These are phyloP conservation scores for Hansenula sp. DNA, from an alignment of 1,139 yeast species.

Conservation along the genomic window DNA sequence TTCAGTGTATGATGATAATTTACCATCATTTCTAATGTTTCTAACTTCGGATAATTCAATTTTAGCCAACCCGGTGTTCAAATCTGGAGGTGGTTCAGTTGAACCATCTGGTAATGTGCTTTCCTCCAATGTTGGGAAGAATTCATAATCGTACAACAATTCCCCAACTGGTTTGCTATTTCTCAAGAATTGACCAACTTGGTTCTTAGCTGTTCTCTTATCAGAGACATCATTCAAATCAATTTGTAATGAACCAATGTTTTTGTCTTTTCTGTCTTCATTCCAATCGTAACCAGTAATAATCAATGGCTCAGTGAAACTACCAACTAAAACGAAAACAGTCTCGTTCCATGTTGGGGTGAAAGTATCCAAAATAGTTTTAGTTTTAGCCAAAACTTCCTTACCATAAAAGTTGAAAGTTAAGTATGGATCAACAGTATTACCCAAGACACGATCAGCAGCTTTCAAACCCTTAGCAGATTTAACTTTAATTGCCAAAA, in stretches of 20 bases:
- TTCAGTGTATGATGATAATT: slow-evolving; percentile 69
- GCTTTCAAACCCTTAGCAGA: slow-evolving; percentile 68
- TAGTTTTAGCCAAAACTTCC: slow-evolving; percentile 61
- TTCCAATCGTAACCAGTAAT: slow-evolving; percentile 71
- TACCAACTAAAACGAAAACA: slow-evolving; percentile 61
- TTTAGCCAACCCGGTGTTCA: slow-evolving; percentile 86
- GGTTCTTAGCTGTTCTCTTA: slow-evolving; percentile 46
- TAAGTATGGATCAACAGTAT: slow-evolving; percentile 87
- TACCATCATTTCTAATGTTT: slow-evolving; percentile 32
- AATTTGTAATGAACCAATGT: slow-evolving; percentile 72
- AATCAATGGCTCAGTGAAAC: slow-evolving; percentile 77
- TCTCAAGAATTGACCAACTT: slow-evolving; percentile 58
- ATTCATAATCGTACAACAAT: slow-evolving; percentile 64
- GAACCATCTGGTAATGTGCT: slow-evolving; percentile 81
- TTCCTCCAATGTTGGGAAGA: slow-evolving; percentile 78
- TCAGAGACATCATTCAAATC: slow-evolving; percentile 67
- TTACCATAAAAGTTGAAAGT: slow-evolving; percentile 60
- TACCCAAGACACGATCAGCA: slow-evolving; percentile 59
- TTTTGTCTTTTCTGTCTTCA: slow-evolving; percentile 75
- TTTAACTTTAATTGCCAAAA: slow-evolving; percentile 64
- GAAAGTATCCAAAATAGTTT: slow-evolving; percentile 58
- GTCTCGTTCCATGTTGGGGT: slow-evolving; percentile 85
- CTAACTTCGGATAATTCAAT: slow-evolving; percentile 29
- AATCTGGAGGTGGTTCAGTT: slow-evolving; percentile 81
- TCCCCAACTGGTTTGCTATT: slow-evolving; percentile 83